phyloP scores from a whole-genome alignment of 2,329 filamentous ascomycete species.

The Pseudogymnoascus sp. region DNA sequence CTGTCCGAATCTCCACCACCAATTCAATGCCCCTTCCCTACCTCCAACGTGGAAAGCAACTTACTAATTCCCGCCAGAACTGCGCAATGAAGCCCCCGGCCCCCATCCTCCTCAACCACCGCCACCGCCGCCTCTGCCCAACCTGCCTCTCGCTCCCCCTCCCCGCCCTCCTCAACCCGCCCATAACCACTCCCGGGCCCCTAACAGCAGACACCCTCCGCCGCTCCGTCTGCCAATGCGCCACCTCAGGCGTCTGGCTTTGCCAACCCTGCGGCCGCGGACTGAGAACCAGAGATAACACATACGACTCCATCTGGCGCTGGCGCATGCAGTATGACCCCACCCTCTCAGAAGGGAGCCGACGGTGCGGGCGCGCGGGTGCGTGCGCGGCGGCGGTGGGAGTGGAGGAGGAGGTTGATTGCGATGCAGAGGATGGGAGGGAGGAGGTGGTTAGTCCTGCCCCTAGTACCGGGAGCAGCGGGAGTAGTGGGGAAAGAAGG shows the following conservation, averaged over 20 bases:
- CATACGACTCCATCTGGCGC: conserved; percentile 67
- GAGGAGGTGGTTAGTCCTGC: conserved; percentile 22
- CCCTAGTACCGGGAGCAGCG: conserved; percentile 19
- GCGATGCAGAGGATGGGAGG: conserved; percentile 66
- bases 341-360: conserved; percentile 77
- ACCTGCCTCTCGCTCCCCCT: conserved; percentile 68
- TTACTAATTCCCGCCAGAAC: too few relatives aligned
- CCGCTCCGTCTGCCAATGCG: conserved; percentile 23
- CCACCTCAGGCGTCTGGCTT: conserved; percentile 63
- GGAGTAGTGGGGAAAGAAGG: conserved; percentile 29
- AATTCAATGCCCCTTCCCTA: too few relatives aligned
- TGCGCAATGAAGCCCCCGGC: conserved; percentile 80
- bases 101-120: conserved; percentile 55
- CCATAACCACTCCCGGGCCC: conserved; percentile 41
- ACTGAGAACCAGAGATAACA: conserved; percentile 51
- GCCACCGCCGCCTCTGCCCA: conserved; percentile 74
- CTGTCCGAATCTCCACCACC: too few relatives aligned
- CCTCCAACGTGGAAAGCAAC: too few relatives aligned
- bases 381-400: conserved; percentile 68
- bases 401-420: conserved; percentile 78
- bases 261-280: conserved; percentile 75
- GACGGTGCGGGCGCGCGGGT: conserved; percentile 74
- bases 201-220: conserved; percentile 39
- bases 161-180: conserved; percentile 40
- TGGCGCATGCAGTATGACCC: conserved; percentile 79